Base-by-base conservation (phyloP, 192 early-diverging fungal genomes). In the Podila horticola region DNA sequence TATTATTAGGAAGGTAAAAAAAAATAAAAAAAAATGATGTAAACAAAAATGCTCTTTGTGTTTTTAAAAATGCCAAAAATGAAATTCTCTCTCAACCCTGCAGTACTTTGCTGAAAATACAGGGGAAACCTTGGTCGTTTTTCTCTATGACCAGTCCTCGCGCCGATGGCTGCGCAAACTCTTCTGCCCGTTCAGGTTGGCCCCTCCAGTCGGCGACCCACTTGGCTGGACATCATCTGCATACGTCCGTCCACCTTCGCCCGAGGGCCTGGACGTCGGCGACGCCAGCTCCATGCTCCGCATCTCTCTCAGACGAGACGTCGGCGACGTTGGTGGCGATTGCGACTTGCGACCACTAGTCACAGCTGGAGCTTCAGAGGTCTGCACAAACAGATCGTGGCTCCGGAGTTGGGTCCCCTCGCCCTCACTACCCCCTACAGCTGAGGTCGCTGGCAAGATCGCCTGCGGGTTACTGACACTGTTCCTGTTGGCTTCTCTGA, bases 121-220 rank as follows among this genome's bases (percentile, higher is more conserved):
- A n/a, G 50, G n/a, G 20, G n/a, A 5, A 51, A 0, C 41, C 15
- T 17, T 4, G 5, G 34, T 10, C 34, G 4, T 36, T 45, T 45
- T 45, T 17, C 15, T 45, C 41, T 60, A 73, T 31, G 63, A 66
- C 72, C 73, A 74, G 31, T 68, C 66, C 26, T 74, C 73, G 48
- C 66, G 73, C 15, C 73, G 73, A 41, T n/a, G 61, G 1, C 65
- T 48, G 28, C 73, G 65, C 19, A 74, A 57, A 24, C 59, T 74
- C 61, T 67, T 68, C 52, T 55, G 51, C 12, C n/a, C 15, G 26
- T 19, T 20, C 34, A 19, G 17, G 8, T 9, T 30, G 2, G 19
- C 48, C 5, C 24, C 34, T 26, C 30, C 62, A 58, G 31, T 51
- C 17, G 72, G 67, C 3, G 72, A 41, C 5, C 64, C 34, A 22